Base-by-base conservation (phyloP, 108 stramenopile genomes). In the Epipyxis sp. region DNA sequence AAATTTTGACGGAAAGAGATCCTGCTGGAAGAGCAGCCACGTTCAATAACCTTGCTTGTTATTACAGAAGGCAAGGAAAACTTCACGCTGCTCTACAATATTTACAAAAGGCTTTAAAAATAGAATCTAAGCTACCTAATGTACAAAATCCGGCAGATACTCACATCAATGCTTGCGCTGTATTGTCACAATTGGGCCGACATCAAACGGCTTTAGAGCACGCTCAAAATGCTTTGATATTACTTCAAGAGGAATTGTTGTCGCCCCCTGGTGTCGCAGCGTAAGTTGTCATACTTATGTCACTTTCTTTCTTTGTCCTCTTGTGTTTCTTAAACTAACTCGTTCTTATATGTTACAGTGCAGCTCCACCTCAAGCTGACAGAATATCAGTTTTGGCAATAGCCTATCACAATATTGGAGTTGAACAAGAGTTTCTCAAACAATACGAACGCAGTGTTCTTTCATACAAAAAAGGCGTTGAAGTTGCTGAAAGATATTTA, bases 401-500 rank as follows among this genome's bases (percentile, higher is more conserved):
- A 46, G 88, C 89, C 34, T 89, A 90, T 77, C 89, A 90, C 72
- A 90, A 90, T 76, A 86, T 89, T 45, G 89, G 88, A 39, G 89
- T 89, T 58, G 89, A 90, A 80, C 86, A 86, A 58, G 89, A 90
- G 79, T 89, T 89, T 68, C 69, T 89, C 1, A 88, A 87, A 59
- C 80, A 74, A 59, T 86, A 80, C 50, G 85, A 88, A 69, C 83
- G 87, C 61, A 79, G 77, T 20, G 40, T 90, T 40, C 44, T 65
- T 30, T 84, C 85, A 37, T 90, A 90, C 80, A 57, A 85, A 10
- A 89, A 88, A 77, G 89, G 88, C 0, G 87, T 88, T 6, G 88
- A 90, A 77, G 83, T 89, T 41, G 59, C 76, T 1, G 82, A 86
- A 54, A 43, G 45, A 59, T 87, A 87, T 72, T 77, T 89, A 1